Base-by-base conservation (phyloP, 352 stramenopile species). In the Blastocystis sp. region DNA sequence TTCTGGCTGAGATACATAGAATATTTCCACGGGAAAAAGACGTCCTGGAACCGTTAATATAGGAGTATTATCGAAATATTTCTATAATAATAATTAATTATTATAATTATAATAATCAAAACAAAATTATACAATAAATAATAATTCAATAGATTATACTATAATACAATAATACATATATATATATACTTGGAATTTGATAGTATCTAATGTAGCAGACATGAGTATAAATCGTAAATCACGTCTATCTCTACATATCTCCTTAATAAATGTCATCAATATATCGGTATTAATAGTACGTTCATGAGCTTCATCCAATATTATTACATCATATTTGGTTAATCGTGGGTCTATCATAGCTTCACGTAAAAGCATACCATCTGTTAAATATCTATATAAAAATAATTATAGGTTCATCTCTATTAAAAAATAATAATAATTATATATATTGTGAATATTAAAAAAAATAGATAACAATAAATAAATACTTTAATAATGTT, bases 161-260 rank as follows among this genome's bases (percentile, higher is more conserved):
- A n/a, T n/a, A n/a, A n/a, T n/a, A n/a, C n/a, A n/a, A n/a, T n/a
- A n/a, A n/a, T n/a, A n/a, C n/a, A n/a, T n/a, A n/a, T n/a, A n/a
- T n/a, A n/a, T n/a, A n/a, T n/a, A n/a, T n/a, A n/a, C n/a, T 39
- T 85, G 79, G 67, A 93, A 93, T 68, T 95, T 95, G 65, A 84
- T 74, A 16, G 91, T 88, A 68, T 98, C 90, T 18, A 99, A 70
- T 23, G 91, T 99, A 3, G 91, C 91, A 74, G 75, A 91, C 84
- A 96, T 96, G 42, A 99, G 86, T 1, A 99, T 83, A 23, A 97
- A 75, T 70, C 95, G 94, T 28, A 97, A 77, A 67, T 96, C 86
- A 13, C 70, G 76, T 0, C 89, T 77, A 59, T 89, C 83, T 5
- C 75, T 77, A 47, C 95, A 74, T 31, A 98, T 71, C 52, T 96